Evolutionary conservation across 2,329 filamentous ascomycete genomes (phyloP).

Genomic region (Paecilomyces sp.): DNA sequence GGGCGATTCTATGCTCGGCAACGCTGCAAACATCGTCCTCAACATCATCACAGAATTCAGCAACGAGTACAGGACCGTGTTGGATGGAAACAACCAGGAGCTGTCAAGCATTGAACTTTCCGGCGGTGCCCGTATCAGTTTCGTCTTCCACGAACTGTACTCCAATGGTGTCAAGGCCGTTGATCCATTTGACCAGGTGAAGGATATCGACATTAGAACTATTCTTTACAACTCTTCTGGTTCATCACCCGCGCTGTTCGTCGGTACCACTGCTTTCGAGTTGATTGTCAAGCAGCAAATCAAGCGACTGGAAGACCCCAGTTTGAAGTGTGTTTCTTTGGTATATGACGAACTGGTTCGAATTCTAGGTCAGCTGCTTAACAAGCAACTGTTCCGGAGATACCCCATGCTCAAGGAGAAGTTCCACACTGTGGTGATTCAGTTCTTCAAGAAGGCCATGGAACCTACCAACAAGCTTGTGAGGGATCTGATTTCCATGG

Average conservation of each 20-base stretch:
- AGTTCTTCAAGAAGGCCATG: constrained; percentile 97
- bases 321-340: constrained; percentile 91
- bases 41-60: constrained; percentile 99
- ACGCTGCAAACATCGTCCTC: constrained; percentile 91
- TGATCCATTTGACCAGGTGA: constrained; percentile 94
- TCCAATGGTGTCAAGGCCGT: constrained; percentile 96
- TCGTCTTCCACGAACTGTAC: constrained; percentile 98
- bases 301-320: constrained; percentile 90
- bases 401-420: constrained; percentile 97
- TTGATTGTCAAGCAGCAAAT: constrained; percentile 98
- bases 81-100: constrained; percentile 95
- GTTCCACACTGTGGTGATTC: constrained; percentile 84
- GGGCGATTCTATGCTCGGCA: constrained; percentile 90
- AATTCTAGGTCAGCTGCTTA: constrained; percentile 82
- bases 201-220: constrained; percentile 94
- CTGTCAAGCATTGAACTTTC: constrained; percentile 91
- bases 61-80: constrained; percentile 91
- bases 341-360: constrained; percentile 97
- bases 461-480: constrained; percentile 98
- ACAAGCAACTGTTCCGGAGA: constrained; percentile 81
- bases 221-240: constrained; percentile 99
- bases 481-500: constrained; percentile 86
- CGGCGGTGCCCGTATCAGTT: constrained; percentile 95
- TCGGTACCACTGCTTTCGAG: constrained; percentile 97
- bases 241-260: constrained; percentile 90